Evolutionary conservation across 306 rosid genomes (phyloP).

Genomic region (Cucurbita ficifolia): DNA sequence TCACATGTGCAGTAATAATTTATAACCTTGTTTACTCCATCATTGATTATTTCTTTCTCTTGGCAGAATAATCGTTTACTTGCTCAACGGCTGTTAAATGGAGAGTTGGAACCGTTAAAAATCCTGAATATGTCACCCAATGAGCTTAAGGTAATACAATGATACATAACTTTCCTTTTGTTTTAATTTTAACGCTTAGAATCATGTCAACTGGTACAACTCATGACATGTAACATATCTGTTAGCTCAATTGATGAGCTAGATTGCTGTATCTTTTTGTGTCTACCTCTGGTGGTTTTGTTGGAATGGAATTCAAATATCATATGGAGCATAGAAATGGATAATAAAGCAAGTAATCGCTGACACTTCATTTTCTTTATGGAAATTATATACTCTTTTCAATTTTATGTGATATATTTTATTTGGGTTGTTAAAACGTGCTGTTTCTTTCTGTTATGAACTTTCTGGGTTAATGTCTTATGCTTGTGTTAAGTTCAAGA

Average conservation of each 20-base stretch:
- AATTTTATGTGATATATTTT: neutral
- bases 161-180: neutral
- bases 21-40: neutral
- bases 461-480: neutral
- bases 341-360: neutral
- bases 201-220: neutral
- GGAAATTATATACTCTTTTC: neutral
- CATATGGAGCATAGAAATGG: neutral
- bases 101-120: constrained; percentile 75
- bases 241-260: neutral
- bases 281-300: neutral
- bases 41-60: neutral
- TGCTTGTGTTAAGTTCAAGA: neutral
- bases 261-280: neutral
- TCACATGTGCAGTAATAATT: neutral
- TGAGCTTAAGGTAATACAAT: constrained; percentile 60
- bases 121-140: constrained; percentile 75
- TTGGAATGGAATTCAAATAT: neutral
- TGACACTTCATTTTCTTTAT: neutral
- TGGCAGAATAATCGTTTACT: constrained; percentile 46
- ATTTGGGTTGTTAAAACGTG: neutral
- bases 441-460: neutral
- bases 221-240: neutral
- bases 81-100: constrained; percentile 55
- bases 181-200: neutral